phyloP scores from a whole-genome alignment of 257 asterid species.

The Solanum virginianum region DNA sequence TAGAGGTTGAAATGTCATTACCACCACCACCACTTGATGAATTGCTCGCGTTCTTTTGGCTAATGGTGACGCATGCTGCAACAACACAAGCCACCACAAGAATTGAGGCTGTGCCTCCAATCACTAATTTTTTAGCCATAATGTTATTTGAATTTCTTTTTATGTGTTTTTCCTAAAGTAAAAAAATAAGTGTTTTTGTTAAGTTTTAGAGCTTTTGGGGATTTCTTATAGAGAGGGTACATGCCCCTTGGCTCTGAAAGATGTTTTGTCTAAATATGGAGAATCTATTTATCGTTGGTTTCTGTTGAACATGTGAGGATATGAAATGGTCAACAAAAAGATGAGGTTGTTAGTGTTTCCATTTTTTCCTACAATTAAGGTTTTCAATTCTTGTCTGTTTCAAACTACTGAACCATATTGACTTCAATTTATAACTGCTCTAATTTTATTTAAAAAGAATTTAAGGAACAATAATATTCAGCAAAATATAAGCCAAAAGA shows the following conservation, averaged over 20 bases:
- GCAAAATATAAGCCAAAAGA: too few relatives aligned
- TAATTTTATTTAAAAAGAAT: background rate
- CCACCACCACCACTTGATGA: background rate
- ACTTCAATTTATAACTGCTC: background rate
- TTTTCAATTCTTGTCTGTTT: background rate
- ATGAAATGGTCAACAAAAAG: background rate
- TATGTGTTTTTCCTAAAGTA: background rate
- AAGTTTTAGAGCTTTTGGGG: background rate
- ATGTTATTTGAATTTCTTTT: background rate
- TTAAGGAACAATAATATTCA: background rate
- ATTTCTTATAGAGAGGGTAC: background rate
- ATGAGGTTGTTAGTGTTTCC: background rate
- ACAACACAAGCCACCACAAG: constrained; percentile 44
- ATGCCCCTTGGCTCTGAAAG: background rate
- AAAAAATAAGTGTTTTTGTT: background rate
- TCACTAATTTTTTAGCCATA: constrained; percentile 15
- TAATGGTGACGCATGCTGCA: constrained; percentile 14
- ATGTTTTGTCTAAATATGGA: background rate
- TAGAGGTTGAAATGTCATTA: background rate
- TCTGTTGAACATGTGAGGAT: background rate
- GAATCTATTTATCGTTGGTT: background rate
- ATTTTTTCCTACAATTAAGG: background rate
- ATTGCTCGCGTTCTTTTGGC: background rate
- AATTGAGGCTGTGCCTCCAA: constrained; percentile 27
- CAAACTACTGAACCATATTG: background rate